Evolutionary conservation across 768 basidiomycete species (phyloP), one percentile per base, ranked within the genome.

Genomic region (Xanthoconium purpureum): DNA sequence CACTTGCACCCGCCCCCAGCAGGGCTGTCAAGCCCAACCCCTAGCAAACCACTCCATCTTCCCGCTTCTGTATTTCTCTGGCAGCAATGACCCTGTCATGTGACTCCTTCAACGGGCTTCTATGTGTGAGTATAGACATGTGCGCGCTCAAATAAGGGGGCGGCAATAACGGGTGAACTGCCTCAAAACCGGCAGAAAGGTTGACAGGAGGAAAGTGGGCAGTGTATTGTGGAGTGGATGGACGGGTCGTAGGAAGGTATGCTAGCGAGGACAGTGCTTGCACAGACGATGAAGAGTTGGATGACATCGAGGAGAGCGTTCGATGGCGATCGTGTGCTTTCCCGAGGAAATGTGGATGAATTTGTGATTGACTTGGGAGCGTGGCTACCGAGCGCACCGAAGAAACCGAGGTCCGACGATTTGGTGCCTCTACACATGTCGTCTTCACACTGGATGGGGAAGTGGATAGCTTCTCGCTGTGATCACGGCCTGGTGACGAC

Each of bases 101-200:
- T 24, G 85, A 83, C 67, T 89, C 89, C 62, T 80, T 77, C 54
- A 91, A 73, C 24, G 89, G 88, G 49, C 79, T 83, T 48, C 85
- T 78, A 69, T 84, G 78, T 17, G 80, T 75, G 33, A 89, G 74
- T 46, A 88, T 80, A 18, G 87, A 87, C 68, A 90, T 74, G 56
- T 91, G 89, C 55, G 85, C 82, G 61, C 75, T 80, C 58, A 88
- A 69, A 65, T 89, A 90, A 40, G 88, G 88, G 4, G 81, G 80
- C 0, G 89, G 89, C 24, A 91, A 77, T 17, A 90, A 75, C 0
- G 87, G 81, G 66, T 91, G 89, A 10, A 87, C 81, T 28, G 72
- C 75, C 65, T 89, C 86, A 18, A 82, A 71, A 52, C 82, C 76
- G 24, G 74, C 73, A 47, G 78, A 76, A 17, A 81, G 77, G 53